phyloP scores from a whole-genome alignment of 495 filamentous ascomycete species.

The Daldinia decipiens region DNA sequence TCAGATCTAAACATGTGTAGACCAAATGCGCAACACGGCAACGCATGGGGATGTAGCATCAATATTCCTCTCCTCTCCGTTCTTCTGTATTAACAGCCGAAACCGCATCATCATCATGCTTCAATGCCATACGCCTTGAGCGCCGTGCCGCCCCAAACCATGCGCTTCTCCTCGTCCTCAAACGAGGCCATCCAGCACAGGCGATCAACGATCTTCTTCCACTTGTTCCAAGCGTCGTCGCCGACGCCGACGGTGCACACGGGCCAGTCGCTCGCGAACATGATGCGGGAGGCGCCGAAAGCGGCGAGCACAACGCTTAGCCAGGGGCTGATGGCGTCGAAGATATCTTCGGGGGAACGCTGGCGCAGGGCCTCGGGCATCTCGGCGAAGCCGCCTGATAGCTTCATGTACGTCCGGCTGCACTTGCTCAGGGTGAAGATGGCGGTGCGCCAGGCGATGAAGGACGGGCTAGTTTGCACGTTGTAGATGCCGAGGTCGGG shows the following conservation, averaged over 20 bases:
- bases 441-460: constrained; percentile 65
- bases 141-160: constrained; percentile 77
- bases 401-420: constrained; percentile 79
- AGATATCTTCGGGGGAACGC: constrained; percentile 57
- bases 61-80: constrained; percentile 1
- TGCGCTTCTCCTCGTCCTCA: constrained; percentile 64
- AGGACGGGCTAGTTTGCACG: constrained; percentile 63
- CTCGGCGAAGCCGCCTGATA: constrained; percentile 85
- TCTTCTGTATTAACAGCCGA: neutral
- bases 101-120: constrained; percentile 14
- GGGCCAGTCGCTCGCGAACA: constrained; percentile 94
- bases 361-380: constrained; percentile 61
- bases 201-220: constrained; percentile 67
- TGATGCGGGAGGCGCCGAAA: constrained; percentile 76
- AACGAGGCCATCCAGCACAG: constrained; percentile 68
- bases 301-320: constrained; percentile 70
- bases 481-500: constrained; percentile 70
- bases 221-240: constrained; percentile 63
- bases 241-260: constrained; percentile 78
- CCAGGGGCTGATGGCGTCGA: constrained; percentile 67
- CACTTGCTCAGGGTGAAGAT: constrained; percentile 68
- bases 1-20: constrained; percentile 7
- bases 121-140: constrained; percentile 70
- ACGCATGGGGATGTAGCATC: constrained; percentile 1
- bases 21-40: too few relatives aligned